Base-by-base conservation (phyloP, 352 stramenopile genomes). In the Phytophthora citrophthora region DNA sequence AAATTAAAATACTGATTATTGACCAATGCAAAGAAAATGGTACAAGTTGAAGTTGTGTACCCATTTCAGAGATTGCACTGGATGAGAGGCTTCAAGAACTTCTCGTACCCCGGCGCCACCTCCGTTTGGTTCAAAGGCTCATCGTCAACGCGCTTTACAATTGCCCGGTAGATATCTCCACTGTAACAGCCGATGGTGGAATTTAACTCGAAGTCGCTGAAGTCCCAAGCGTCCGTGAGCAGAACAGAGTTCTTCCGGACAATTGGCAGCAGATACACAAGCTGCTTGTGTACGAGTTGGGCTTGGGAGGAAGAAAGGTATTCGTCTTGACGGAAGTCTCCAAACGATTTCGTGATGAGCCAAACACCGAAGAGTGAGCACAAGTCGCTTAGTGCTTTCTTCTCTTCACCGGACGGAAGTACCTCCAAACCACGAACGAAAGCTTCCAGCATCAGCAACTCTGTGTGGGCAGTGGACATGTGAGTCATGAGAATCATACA, bases 171-270 rank as follows among this genome's bases (percentile, higher is more conserved):
- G 12, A 88, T 83, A 49, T 88, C 76, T 5, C 79, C 79, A 36
- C 86, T 67, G 63, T 81, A 85, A 4, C 65, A 41, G 1, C 76
- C 79, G 46, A 88, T 82, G 11, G 72, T 76, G 62, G 79, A 88
- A 58, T 77, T 77, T 11, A 92, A 50, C 64, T 90, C 80, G 44
- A 88, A 89, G 62, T 90, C 78, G n/a, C 29, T 88, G 15, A 88
- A 88, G 52, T 73, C 57, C 66, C 61, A 75, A 6, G 61, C 66
- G 50, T 78, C 70, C 2, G 74, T 83, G 10, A 86, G 61, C 36
- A 83, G 48, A 12, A 88, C 68, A 7, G 61, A 71, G 61, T 86
- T 86, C 58, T 74, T 76, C 29, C 79, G 76, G 7, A 86, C 52
- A 2, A 72, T 38, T 3, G 76, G 70, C 20, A 88, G 55, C 26